Evolutionary conservation across 31 red algal genomes (phyloP), one percentile per base, ranked within the genome.

Genomic region (Odonthalia washingtoniensis): DNA sequence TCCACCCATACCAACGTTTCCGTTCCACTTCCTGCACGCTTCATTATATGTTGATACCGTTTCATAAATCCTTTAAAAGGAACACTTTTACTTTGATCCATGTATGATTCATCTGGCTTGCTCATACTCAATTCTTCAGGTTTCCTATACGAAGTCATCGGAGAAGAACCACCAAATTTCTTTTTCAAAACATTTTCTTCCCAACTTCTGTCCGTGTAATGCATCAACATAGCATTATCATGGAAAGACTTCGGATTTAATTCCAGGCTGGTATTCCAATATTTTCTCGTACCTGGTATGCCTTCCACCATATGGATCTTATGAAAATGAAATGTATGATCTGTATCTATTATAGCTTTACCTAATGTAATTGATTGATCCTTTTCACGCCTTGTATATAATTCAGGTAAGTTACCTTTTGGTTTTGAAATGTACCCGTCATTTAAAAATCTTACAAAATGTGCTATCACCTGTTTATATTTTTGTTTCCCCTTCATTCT

Each of bases 171-270:
- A 65, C 77, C 77, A 65, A 39, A 49, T 80, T 2, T 12, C 31
- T 80, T 80, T 38, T 80, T 80, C 3, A 61, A 39, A 62, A 49
- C 53, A 28, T 80, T 63, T 5, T 80, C 77, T 63, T 80, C 77
- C 77, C 77, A 80, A 35, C 77, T 80, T 57, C 77, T 57, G 27
- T 80, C 52, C 21, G 77, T 80, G 52, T 63, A 80, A 34, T 83
- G 80, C 60, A 83, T 63, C 12, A 83, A 41, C 80, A 83, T 83
- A 38, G 80, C 61, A 63, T 72, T 83, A 42, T 83, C 62, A 53
- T 44, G 42, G 5, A 70, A 27, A 17, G 80, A 70, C 3, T 38
- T 83, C 21, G 80, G 80, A 44, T 83, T 63, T 40, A 68, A 70
- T 53, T 83, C 80, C 14, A 17, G 64, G 4, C 62, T 83, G 17